A percentile compares a stretch with the other conserved stretches of the same genome.
Evolutionary conservation across 352 stramenopile species (phyloP).

Genomic region (Salisapilia sapeloensis): DNA sequence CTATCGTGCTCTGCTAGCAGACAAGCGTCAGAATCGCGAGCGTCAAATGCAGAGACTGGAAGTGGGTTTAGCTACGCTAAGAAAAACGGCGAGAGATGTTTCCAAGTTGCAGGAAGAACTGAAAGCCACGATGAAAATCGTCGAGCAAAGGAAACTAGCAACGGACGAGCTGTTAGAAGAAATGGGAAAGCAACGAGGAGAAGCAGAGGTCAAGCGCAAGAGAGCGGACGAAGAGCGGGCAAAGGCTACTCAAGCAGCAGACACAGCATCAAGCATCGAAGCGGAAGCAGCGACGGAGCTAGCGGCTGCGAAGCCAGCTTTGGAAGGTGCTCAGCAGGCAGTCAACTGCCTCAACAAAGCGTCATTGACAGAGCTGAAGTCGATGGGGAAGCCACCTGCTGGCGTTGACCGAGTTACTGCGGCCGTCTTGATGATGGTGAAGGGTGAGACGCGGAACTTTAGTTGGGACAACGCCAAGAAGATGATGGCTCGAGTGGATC

Average conservation of each 20-base stretch:
- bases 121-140: conserved; percentile 78
- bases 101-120: conserved; percentile 68
- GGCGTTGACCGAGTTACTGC: conserved; percentile 84
- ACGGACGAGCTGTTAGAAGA: conserved; percentile 80
- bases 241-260: conserved; percentile 49
- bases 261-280: conserved; percentile 49
- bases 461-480: conserved; percentile 92
- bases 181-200: conserved; percentile 79
- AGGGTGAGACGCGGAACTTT: conserved; percentile 88
- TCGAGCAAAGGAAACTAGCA: conserved; percentile 80
- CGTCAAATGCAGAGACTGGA: conserved; percentile 68
- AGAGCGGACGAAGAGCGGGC: conserved; percentile 61
- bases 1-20: conserved; percentile 64
- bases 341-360: conserved; percentile 85
- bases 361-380: conserved; percentile 78
- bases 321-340: conserved; percentile 69
- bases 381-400: conserved; percentile 71
- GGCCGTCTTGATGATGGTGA: conserved; percentile 85
- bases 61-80: conserved; percentile 66
- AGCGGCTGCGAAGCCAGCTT: conserved; percentile 57
- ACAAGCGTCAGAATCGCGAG: conserved; percentile 31
- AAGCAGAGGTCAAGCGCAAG: conserved; percentile 77
- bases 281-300: conserved; percentile 52
- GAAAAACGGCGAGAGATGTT: conserved; percentile 70
- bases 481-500: conserved; percentile 90